A percentile compares a stretch with the other conserved stretches of the same genome.
These are phyloP conservation scores for Vanrija humicola DNA, from an alignment of 1,284 basidiomycete genomes.

Conservation along the genomic window DNA sequence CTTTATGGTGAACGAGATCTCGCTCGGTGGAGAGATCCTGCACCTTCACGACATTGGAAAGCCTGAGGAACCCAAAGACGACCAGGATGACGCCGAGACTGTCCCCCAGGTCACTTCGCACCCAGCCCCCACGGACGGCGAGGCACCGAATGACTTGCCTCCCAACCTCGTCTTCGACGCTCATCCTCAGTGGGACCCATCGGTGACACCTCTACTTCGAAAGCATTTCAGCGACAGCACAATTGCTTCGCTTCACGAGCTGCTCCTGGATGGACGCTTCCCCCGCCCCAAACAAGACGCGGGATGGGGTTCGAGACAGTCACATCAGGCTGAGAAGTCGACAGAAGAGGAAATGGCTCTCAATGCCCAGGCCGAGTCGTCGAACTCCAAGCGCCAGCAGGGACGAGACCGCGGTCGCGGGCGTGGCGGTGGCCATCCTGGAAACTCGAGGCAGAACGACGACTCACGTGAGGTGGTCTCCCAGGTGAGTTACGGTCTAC, in stretches of 20 bases:
- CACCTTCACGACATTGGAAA: conserved; percentile 70
- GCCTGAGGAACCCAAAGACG: neutral
- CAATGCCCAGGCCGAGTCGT: conserved; percentile 13
- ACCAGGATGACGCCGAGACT: neutral
- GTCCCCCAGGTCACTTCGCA: neutral
- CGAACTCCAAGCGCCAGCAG: conserved; percentile 24
- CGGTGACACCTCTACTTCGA: conserved; percentile 57
- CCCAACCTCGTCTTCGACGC: conserved; percentile 26
- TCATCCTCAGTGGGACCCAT: conserved; percentile 61
- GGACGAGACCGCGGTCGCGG: conserved; percentile 26
- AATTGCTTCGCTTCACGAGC: conserved; percentile 62
- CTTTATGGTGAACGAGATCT: conserved; percentile 86
- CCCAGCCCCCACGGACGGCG: neutral
- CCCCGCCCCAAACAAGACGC: conserved; percentile 54
- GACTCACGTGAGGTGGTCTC: conserved; percentile 73
- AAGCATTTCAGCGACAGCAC: conserved; percentile 62
- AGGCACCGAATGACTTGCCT: conserved; percentile 13
- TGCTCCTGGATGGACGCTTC: conserved; percentile 73
- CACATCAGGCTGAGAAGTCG: conserved; percentile 41
- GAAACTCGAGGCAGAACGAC: conserved; percentile 32
- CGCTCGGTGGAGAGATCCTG: conserved; percentile 69
- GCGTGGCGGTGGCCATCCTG: conserved; percentile 13
- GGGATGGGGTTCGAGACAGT: conserved; percentile 50
- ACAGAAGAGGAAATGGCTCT: conserved; percentile 33
- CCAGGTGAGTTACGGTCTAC: conserved; percentile 55